Base-by-base conservation (phyloP, 2,329 filamentous ascomycete genomes). In the Ophiocordyceps camponoti-floridani region DNA sequence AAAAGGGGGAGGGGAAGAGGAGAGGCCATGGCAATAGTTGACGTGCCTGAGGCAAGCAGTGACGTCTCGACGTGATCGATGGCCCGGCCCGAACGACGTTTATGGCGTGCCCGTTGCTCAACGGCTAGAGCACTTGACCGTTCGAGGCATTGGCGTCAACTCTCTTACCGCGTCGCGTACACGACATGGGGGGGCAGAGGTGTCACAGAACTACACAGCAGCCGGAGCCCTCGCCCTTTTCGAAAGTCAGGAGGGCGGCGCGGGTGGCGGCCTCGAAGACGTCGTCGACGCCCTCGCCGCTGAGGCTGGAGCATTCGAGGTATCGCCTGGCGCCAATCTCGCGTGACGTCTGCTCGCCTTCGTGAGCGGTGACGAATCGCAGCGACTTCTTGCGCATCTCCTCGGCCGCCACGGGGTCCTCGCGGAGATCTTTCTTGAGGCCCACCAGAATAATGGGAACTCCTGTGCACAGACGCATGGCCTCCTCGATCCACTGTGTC, bases 251-350 rank as follows among this genome's bases (percentile, higher is more conserved):
- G 57, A 95, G 81, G 58, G 89, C 89, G 59, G 88, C 78, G 57
- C 91, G 88, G 57, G 91, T 96, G 58, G 91, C 91, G 62, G 94
- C 85, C 76, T 98, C 91, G 58, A 98, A 98, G 57, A 98, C 91
- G 70, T 98, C 91, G 59, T 87, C 84, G 57, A 98, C 91, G 67
- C 91, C 91, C 68, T 96, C 87, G 70, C 94, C 94, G 65, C 88
- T 96, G 79, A 94, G 94, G 72, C 91, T 91, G 54, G 91, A 98
- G 76, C 91, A 98, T 73, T 98, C 91, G 54, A 96, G 85, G 71
- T 98, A 98, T 77, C 95, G 95, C 73, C 86, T 82, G 59, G 82
- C 84, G 56, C 79, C 79, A 59, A 89, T 89, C 78, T 88, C 88
- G 84, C 94, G 94, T 70, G 84, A 82, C 58, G 94, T 74, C 66